Conservation (phyloP, 208 protist species). For the Trypanosomatidae sp. region DNA sequence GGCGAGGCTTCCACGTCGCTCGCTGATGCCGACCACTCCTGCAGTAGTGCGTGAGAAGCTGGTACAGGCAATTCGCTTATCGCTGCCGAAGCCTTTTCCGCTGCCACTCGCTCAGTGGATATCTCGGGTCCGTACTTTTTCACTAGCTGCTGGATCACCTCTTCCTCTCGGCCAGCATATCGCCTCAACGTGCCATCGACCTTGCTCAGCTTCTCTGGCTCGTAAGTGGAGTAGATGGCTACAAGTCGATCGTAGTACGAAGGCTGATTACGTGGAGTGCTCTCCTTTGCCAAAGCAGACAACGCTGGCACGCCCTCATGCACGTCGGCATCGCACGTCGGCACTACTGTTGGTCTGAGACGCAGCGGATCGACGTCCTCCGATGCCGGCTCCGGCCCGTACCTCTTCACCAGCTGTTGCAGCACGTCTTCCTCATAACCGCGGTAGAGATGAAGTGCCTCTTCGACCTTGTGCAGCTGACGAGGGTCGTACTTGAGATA, state of each 20-base stretch:
- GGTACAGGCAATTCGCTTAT: background rate
- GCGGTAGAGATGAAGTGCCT: constrained; percentile 32
- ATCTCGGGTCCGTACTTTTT: constrained; percentile 81
- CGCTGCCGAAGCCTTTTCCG: background rate
- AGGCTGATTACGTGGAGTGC: background rate
- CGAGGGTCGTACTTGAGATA: constrained; percentile 40
- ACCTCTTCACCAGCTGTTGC: constrained; percentile 37
- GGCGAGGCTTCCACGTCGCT: background rate
- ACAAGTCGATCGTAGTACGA: constrained; percentile 61
- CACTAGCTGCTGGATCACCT: constrained; percentile 65
- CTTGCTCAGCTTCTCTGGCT: constrained; percentile 59
- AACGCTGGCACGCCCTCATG: background rate
- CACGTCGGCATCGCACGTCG: background rate
- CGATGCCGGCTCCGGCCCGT: constrained; percentile 26
- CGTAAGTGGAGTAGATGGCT: constrained; percentile 71
- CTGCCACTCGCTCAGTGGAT: background rate
- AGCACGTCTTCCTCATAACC: constrained; percentile 39
- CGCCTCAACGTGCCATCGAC: constrained; percentile 63
- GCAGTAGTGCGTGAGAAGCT: background rate
- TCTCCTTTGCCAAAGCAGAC: background rate
- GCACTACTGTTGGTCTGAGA: background rate
- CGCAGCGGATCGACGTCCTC: constrained; percentile 11
- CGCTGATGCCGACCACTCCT: background rate
- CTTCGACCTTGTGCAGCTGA: constrained; percentile 32
- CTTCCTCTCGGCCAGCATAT: constrained; percentile 66